Evolutionary conservation across 352 stramenopile species (phyloP), one percentile per base, ranked within the genome.

Genomic region (Discostella stelligera): DNA sequence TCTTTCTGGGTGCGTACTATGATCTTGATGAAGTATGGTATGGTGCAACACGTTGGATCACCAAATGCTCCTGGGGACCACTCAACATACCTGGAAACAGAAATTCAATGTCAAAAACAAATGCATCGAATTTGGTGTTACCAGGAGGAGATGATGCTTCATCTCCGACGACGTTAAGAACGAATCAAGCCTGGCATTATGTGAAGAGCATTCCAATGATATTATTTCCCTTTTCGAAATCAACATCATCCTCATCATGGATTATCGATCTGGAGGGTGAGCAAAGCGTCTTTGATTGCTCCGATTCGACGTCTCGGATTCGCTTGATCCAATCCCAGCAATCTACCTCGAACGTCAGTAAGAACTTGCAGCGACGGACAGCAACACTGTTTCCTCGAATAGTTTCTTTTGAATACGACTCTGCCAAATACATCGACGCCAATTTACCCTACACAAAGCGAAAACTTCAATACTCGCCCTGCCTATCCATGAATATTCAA

Each of bases 1-100:
- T 61, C 25, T 37, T 16, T 16, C 23, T 46, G 10, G 53, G 39
- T 18, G 32, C 68, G 8, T 73, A 77, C 37, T 44, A 44, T 10
- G 37, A 44, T 44, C 37, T 82, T 6, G 74, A 82, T 65, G 60
- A 82, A 59, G 56, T 82, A 60, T 82, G 74, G 74, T 82, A 77
- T 54, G 74, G 74, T 23, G 66, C 54, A 10, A 82, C 74, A 20
- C 52, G 74, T 18, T 82, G 74, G 66, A 81, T 76, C 25, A 52
- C 59, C 0, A 71, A 64, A 64, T 76, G 32, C 23, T 72, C 60
- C 3, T 81, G 74, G 74, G 44, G 56, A 52, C 25, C 27, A 32
- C 18, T 27, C 8, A 48, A 60, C 41, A 44, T 44, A 14, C 13
- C 37, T 10, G 37, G 11, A 44, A 44, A 14, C 7, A 44, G 37